Evolutionary conservation across 2,329 filamentous ascomycete genomes (phyloP), one percentile per base, ranked within the genome.

Genomic region (Plenodomus biglobosus): DNA sequence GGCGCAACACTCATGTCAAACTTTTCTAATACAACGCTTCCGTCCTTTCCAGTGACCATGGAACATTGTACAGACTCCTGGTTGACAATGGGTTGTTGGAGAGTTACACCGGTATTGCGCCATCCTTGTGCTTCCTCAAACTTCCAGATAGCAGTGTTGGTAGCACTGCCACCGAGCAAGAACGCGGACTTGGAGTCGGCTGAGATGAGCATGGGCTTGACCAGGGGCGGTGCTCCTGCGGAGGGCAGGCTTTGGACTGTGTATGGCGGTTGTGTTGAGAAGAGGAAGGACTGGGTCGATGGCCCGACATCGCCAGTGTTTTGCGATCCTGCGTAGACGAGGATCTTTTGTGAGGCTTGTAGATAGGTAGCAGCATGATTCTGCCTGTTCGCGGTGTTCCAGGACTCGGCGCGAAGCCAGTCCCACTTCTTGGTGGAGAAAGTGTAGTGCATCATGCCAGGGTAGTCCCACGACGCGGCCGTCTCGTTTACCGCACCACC

Each of bases 281-380:
- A 84, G 16, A 86, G 79, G 62, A 92, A 95, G 0, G 90, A 92
- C 58, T 90, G 81, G 1, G 85, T 83, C 1, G 88, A 91, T 1
- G 81, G 75, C 6, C 75, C 72, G 8, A 74, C 70, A 27, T 72
- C 66, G 35, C 74, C 75, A 20, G 82, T 83, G 58, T 85, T 81
- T 60, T 85, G 83, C 15, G 80, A 84, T 38, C 92, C 92, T 24
- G 86, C 88, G 67, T 92, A 96, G 20, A 96, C 79, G 19, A 96
- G 73, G 45, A 97, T 88, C 3, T 83, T 80, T 46, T 89, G 80
- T 15, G 84, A 81, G 18, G 80, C 79, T 53, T 84, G 80, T 44
- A 97, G 76, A 66, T 91, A 96, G 16, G 83, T 80, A 11, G 87
- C 87, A 56, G 83, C 85, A 70, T 97, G 92, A 59, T 86, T 82